A percentile compares a stretch with the other conserved stretches of the same genome.
phyloP scores from a whole-genome alignment of 2,329 filamentous ascomycete genomes.

The Pyrenochaeta sp. region DNA sequence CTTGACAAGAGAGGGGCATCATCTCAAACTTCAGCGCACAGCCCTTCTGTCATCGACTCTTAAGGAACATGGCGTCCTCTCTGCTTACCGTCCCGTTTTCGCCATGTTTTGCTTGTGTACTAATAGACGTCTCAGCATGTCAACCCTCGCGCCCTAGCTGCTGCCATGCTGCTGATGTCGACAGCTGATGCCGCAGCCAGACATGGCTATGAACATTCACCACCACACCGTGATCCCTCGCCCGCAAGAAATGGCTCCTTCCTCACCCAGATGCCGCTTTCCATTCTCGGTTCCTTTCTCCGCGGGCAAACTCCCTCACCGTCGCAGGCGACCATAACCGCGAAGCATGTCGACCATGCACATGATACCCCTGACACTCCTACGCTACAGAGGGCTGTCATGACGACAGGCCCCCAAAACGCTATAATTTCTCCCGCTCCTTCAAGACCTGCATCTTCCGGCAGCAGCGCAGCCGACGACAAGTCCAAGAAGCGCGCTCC shows the following conservation, averaged over 20 bases:
- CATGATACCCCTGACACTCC: background rate
- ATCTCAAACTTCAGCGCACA: constrained; percentile 35
- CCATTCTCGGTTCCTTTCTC: constrained; percentile 42
- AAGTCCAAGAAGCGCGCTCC: constrained; percentile 55
- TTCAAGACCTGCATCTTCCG: constrained; percentile 50
- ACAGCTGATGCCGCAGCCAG: constrained; percentile 45
- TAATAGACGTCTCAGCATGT: constrained; percentile 32
- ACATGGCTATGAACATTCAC: constrained; percentile 45
- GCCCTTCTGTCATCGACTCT: constrained; percentile 18
- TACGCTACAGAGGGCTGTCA: constrained; percentile 13
- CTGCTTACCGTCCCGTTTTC: constrained; percentile 16
- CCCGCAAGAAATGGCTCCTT: constrained; percentile 34
- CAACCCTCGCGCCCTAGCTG: constrained; percentile 12
- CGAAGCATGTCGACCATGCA: constrained; percentile 5
- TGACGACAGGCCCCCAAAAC: constrained; percentile 13
- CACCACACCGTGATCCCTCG: constrained; percentile 27
- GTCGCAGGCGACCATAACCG: constrained; percentile 7
- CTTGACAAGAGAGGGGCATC: constrained; percentile 19
- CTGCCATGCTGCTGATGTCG: constrained; percentile 49
- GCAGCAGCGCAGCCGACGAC: constrained; percentile 49
- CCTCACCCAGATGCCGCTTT: constrained; percentile 45
- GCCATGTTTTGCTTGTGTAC: constrained; percentile 14
- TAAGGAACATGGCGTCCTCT: constrained; percentile 26
- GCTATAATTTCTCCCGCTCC: constrained; percentile 24
- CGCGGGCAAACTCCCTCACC: constrained; percentile 33